Evolutionary conservation across 768 basidiomycete genomes (phyloP).

Genomic region (Mycena leptocephala): DNA sequence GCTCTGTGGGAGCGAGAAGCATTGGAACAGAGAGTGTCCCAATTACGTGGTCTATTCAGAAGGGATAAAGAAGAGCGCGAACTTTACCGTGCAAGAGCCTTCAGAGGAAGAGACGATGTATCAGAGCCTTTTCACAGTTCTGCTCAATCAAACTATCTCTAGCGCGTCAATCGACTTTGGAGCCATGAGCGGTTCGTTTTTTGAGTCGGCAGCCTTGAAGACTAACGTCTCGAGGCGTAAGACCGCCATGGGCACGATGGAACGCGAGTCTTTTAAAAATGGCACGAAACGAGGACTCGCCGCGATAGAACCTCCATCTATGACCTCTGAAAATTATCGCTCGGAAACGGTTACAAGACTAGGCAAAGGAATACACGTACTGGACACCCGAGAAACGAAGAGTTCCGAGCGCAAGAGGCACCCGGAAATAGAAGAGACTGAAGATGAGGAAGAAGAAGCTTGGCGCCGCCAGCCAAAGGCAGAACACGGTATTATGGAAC

Average conservation of each 20-base stretch:
- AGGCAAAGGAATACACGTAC: not conserved
- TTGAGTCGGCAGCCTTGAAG: not conserved
- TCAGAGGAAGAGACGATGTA: slow-evolving; percentile 5
- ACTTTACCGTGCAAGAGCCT: not conserved
- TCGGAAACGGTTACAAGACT: too few relatives aligned
- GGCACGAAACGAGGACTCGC: too few relatives aligned
- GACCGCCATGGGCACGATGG: not conserved
- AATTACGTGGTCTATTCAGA: not conserved
- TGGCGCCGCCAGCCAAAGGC: not conserved
- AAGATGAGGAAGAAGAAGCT: not conserved
- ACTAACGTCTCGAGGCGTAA: not conserved
- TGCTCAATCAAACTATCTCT: not conserved
- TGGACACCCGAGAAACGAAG: not conserved
- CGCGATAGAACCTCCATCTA: too few relatives aligned
- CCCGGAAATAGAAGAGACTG: not conserved
- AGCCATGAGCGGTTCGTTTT: not conserved
- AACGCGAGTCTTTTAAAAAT: too few relatives aligned
- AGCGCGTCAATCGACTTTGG: not conserved
- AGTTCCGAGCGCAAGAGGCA: not conserved
- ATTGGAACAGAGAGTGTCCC: slow-evolving; percentile 16
- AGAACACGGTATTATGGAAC: not conserved
- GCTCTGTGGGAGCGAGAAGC: slow-evolving; percentile 6
- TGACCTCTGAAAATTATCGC: too few relatives aligned
- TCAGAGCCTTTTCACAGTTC: not conserved
- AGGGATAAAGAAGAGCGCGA: not conserved